Base-by-base conservation (phyloP, 2,329 filamentous ascomycete species). In the Lizonia empirigonia region DNA sequence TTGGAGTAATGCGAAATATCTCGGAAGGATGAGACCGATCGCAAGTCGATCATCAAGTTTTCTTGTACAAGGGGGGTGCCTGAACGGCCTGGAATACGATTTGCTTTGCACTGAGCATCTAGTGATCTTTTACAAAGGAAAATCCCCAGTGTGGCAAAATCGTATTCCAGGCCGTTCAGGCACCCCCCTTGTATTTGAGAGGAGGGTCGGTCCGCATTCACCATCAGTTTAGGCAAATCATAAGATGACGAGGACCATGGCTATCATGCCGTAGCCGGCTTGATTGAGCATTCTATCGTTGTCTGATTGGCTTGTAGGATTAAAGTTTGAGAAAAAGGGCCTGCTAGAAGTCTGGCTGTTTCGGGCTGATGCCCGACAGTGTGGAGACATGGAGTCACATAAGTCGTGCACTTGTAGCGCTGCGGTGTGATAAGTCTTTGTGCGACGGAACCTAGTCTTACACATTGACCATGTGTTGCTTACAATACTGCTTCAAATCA, bases 401-500 rank as follows among this genome's bases (percentile, higher is more conserved):
- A 42, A 52, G 37, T 52, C 49, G 44, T 39, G 37, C n/a, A 37
- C 20, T 30, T 46, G 36, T 36, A 51, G 18, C 27, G 38, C 8
- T 13, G 42, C 46, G 30, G 15, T 35, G 30, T 16, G 32, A 52
- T 19, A 6, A 39, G 24, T 16, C 26, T 7, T 16, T 26, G 35
- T 35, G 22, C 18, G 23, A 42, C 49, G 33, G 49, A 37, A 42
- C 10, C 49, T 46, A 47, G 44, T 42, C 26, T 35, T 23, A 47
- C 42, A 38, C 37, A 37, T 42, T 42, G 42, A 15, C 42, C 42
- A 47, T 27, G 33, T 27, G 42, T 47, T 42, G 16, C n/a, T 34
- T 33, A 9, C 5, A 13, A 9, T 3, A 12, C 4, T 15, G 3
- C 32, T 29, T 23, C 13, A 7, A 7, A 15, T 18, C 1, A 16